Percentiles rank a stretch among this genome's conserved stretches.
Conservation (phyloP, 768 basidiomycete species). For the Guyanaporus albipodus region DNA sequence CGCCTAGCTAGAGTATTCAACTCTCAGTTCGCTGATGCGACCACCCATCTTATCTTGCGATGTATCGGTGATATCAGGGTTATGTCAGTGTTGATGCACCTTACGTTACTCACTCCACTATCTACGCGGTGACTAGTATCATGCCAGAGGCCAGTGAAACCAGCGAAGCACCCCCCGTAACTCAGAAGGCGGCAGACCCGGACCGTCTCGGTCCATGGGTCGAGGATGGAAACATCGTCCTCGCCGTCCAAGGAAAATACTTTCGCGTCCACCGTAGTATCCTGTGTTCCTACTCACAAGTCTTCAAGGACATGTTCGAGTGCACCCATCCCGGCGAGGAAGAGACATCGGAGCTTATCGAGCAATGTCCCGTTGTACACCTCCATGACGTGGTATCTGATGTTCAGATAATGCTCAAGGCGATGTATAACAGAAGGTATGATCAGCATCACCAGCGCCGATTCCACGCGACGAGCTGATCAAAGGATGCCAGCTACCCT, state of each 20-base stretch:
- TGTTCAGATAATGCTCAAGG: constrained; percentile 15
- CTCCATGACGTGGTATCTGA: constrained; percentile 14
- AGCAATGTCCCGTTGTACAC: constrained; percentile 20
- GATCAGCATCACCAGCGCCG: too few relatives aligned
- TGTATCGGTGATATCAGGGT: too few relatives aligned
- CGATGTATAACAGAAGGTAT: constrained; percentile 20
- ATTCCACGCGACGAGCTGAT: too few relatives aligned
- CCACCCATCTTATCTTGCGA: too few relatives aligned
- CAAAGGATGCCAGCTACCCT: constrained; percentile 10
- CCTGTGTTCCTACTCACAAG: constrained; percentile 23
- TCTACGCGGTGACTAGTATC: not conserved
- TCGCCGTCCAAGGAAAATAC: constrained; percentile 21
- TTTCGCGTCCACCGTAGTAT: constrained; percentile 35
- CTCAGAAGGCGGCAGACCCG: not conserved
- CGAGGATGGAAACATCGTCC: constrained; percentile 32
- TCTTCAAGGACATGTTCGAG: constrained; percentile 32
- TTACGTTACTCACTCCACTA: too few relatives aligned
- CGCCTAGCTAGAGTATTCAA: too few relatives aligned
- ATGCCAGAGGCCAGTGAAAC: not conserved
- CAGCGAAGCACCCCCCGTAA: not conserved
- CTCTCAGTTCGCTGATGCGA: too few relatives aligned
- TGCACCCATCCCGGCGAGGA: not conserved
- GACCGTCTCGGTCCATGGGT: constrained; percentile 22
- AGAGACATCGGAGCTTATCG: constrained; percentile 4
- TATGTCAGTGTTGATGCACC: not conserved